Evolutionary conservation across 148 eudicot genomes (phyloP), one percentile per base, ranked within the genome.

Genomic region (Rhododendron molle): DNA sequence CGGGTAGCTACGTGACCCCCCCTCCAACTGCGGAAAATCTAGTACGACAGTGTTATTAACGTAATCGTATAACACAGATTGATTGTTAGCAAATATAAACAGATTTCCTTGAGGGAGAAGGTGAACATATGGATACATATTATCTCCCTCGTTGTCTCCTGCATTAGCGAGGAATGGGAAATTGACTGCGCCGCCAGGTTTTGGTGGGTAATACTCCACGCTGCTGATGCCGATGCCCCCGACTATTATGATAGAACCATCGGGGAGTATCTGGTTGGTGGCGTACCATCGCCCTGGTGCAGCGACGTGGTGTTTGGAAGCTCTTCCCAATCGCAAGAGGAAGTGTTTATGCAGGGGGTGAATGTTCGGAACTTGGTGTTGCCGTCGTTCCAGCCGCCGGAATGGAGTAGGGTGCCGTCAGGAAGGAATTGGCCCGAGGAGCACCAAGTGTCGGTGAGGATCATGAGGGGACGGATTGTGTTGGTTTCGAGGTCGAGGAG

Each of bases 91-190:
- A 62, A 96, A 96, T 4, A 96, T 26, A 71, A 96, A 96, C 50
- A 96, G 89, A 40, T 93, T 76, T 0, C 98, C 98, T 49, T 90
- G 84, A 0, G 99, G 98, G 9, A 96, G 89, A 47, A 96, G 92
- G 81, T 95, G 97, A 44, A 95, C 92, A 40, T 93, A 96, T 0
- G 99, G 99, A 80, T 96, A 96, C 16, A 96, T 88, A 81, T 96
- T 96, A 54, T 96, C 99, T 83, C 91, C 90, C 32, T 96, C 97
- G 5, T 88, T 86, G 81, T 96, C 97, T 28, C 83, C 92, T 49
- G 84, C 88, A 73, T 91, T 90, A 30, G 81, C 89, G 4, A 96
- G 86, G 60, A 96, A 96, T 0, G 97, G 93, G 11, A 96, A 94
- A 1, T 65, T 3, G 12, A 65, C 30, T 0, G 30, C 30, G 0